A percentile compares a stretch with the other conserved stretches of the same genome.
These are phyloP conservation scores for Allomyces javanicus DNA, from an alignment of 192 early-diverging fungal species.

Conservation along the genomic window DNA sequence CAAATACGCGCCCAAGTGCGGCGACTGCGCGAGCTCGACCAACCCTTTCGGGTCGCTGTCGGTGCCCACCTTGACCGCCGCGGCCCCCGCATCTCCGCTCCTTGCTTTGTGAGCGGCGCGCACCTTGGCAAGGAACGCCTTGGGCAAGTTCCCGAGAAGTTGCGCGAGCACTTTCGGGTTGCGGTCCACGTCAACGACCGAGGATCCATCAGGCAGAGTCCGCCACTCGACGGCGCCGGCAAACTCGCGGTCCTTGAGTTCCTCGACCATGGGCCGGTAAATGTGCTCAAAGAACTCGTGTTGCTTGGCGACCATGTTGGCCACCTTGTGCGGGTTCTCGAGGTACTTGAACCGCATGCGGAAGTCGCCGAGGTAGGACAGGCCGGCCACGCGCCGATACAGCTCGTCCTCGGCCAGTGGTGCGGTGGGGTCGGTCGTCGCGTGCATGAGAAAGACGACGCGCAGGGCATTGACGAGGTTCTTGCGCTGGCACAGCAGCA, in stretches of 20 bases:
- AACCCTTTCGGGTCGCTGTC: background rate
- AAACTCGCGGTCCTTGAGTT: conserved; percentile 1
- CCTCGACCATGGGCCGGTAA: conserved; percentile 30
- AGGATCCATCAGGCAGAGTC: background rate
- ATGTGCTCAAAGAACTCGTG: conserved; percentile 29
- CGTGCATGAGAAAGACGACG: conserved; percentile 46
- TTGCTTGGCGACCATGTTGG: conserved; percentile 80
- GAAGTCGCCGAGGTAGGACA: conserved; percentile 87
- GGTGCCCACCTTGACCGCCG: background rate
- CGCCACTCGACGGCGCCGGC: background rate
- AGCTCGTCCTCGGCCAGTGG: conserved; percentile 59
- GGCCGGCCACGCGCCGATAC: conserved; percentile 54
- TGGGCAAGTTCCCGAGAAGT: background rate
- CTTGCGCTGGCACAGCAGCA: conserved; percentile 53
- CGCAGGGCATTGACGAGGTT: conserved; percentile 74
- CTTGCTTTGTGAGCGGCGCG: background rate
- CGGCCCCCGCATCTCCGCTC: background rate
- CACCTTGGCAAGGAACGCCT: background rate
- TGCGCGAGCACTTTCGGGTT: background rate
- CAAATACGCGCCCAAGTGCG: background rate
- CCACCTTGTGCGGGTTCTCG: conserved; percentile 90
- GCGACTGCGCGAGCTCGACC: background rate
- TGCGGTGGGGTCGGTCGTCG: background rate
- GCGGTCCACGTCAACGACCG: no score
- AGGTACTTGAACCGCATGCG: conserved; percentile 53